Evolutionary conservation across 371 early-diverging fungal genomes (phyloP), one percentile per base, ranked within the genome.

Genomic region (Mortierella sp.): DNA sequence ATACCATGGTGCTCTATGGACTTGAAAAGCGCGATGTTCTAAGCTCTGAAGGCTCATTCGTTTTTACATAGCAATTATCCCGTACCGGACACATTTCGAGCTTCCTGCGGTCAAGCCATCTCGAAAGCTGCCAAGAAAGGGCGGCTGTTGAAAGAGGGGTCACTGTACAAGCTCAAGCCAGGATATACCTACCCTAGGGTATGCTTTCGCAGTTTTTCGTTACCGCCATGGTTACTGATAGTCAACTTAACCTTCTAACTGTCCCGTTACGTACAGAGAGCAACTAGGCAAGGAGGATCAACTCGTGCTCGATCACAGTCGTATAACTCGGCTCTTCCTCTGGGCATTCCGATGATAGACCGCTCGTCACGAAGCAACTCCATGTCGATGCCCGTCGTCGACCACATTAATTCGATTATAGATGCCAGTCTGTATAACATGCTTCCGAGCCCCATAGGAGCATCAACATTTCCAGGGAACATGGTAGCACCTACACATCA

Each of bases 71-170:
- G 80, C 5, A 61, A 70, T 7, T 80, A 65, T 49, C 78, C 78
- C 17, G 65, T 80, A 4, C 80, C 78, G n/a, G 70, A 78, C n/a
- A 65, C 72, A 3, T 80, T 80, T 44, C 64, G 80, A 3, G 72
- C 78, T 3, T 80, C 80, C 2, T 78, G 78, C 55, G 78, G 78
- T 12, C 80, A 80, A 39, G 80, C 80, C 23, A 72, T 80, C 12
- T 78, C 78, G 27, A 80, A 80, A 49, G 73, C 78, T 14, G 80
- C 78, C 5, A 78, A 78, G 48, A 80, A 80, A 37, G 78, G 70
- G 1, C 62, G 78, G 14, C 68, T 80, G 7, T 28, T 66, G 26
- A 71, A 72, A 43, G 66, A 70, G 2, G 80, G 78, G 4, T 61
- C 70, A 6, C 50, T 72, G 19, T 80, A 80, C 67, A 72, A 78